Percentiles rank a stretch among this genome's conserved stretches.
Conservation (phyloP, 225 moss, liverwort and hornwort genomes). For the Marchantia paleacea region DNA sequence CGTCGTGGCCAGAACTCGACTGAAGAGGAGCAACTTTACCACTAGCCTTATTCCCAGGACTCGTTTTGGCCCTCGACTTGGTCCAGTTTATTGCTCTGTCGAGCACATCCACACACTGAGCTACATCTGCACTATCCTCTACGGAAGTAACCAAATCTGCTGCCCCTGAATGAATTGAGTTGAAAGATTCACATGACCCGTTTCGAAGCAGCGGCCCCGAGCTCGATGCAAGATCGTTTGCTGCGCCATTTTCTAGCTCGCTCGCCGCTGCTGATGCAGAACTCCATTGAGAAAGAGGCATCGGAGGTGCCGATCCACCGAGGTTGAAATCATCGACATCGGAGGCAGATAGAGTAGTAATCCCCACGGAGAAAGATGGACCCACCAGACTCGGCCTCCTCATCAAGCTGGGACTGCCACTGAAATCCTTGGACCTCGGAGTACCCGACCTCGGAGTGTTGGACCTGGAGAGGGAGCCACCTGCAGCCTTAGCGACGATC, state of each 20-base stretch:
- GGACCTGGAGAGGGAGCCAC: conserved; percentile 28
- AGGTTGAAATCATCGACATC: conserved; percentile 64
- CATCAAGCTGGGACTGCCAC: conserved; percentile 65
- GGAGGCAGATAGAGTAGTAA: conserved; percentile 90
- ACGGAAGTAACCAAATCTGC: conserved; percentile 37
- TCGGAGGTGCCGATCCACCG: conserved; percentile 50
- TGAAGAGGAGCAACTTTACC: conserved; percentile 41
- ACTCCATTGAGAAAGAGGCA: conserved; percentile 46
- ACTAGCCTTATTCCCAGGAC: conserved; percentile 26
- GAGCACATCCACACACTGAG: conserved; percentile 85
- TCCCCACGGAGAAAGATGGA: conserved; percentile 83
- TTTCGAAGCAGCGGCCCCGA: conserved; percentile 27
- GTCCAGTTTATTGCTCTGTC: conserved; percentile 87
- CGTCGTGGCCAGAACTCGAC: conserved; percentile 14
- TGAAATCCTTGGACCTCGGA: conserved; percentile 51
- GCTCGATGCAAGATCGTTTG: conserved; percentile 30
- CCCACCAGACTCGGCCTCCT: conserved; percentile 94
- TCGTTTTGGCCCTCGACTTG: conserved; percentile 57
- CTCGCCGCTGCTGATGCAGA: conserved; percentile 26
- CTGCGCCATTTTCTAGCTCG: conserved; percentile 26
- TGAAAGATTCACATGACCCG: conserved; percentile 70
- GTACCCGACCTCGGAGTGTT: conserved; percentile 49
- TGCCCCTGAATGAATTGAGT: conserved; percentile 47
- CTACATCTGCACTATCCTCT: conserved; percentile 62
- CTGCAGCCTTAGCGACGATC: conserved; percentile 27